Evolutionary conservation across 2,329 filamentous ascomycete genomes (phyloP).

Genomic region (Dothidotthia symphoricarpi): DNA sequence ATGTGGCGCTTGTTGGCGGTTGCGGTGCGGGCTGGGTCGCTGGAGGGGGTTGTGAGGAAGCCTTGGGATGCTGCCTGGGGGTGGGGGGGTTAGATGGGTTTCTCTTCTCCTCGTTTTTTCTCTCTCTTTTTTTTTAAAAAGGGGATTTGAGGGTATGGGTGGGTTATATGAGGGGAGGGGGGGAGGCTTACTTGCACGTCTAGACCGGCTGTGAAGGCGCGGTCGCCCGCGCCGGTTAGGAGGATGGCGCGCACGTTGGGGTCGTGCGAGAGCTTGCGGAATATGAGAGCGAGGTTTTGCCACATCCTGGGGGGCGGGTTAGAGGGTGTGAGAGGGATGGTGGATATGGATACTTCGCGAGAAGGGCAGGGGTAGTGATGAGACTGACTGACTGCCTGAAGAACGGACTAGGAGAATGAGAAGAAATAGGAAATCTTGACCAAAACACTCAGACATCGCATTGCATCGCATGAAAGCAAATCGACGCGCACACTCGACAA

Average conservation of each 20-base stretch:
- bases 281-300: conserved; percentile 73
- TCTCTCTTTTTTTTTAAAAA: not conserved
- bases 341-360: not conserved
- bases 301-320: conserved; percentile 62
- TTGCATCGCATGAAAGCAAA: too few species aligned
- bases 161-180: conserved; percentile 53
- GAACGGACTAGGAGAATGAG: too few species aligned
- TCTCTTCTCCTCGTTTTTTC: too few species aligned
- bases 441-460: too few species aligned
- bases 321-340: not conserved
- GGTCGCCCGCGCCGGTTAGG: conserved; percentile 75
- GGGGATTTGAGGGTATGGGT: too few species aligned
- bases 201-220: conserved; percentile 81
- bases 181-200: conserved; percentile 63
- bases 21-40: conserved; percentile 62
- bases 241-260: conserved; percentile 72
- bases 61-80: conserved; percentile 51
- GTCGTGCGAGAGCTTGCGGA: conserved; percentile 69
- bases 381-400: too few species aligned
- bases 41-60: conserved; percentile 41
- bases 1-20: conserved; percentile 62
- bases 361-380: not conserved
- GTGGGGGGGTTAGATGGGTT: not conserved
- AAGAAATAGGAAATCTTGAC: too few species aligned
- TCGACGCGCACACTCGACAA: too few species aligned